Base-by-base conservation (phyloP, 495 filamentous ascomycete species). In the Glonium stellatum region DNA sequence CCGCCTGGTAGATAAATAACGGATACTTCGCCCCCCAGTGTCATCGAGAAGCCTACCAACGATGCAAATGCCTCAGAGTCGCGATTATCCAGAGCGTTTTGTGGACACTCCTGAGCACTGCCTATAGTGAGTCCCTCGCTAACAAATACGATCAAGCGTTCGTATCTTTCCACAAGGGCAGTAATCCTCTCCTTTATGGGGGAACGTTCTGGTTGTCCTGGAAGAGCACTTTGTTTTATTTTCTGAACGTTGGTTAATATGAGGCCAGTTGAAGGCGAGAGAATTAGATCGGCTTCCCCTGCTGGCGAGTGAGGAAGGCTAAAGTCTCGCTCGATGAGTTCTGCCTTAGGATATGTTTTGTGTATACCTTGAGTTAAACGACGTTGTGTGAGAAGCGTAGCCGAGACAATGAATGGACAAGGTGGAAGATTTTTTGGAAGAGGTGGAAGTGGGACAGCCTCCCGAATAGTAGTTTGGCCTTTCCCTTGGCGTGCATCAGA, bases 261-360 rank as follows among this genome's bases (percentile, higher is more conserved):
- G 13, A 95, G 73, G 0, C 87, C 89, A 0, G 82, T 86, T 1
- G 75, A 75, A 0, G 89, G 84, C 0, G 89, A 90, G 47, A 92
- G 62, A 34, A 87, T 82, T 13, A 96, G 61, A 68, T 96, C 91
- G 10, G 88, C 88, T 70, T 95, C 90, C 12, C 78, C 71, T 1
- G 71, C 69, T 68, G 11, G 74, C 68, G 10, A 73, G 73, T 19
- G 59, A 51, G 35, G 70, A 61, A 15, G 69, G 18, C 69, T 63
- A 55, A 82, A 82, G 62, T 86, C 80, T 23, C 87, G 80, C 61
- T 84, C 80, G 47, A 88, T 79, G 31, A 88, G 71, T 12, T 73
- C 71, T 6, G 81, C 76, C 0, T 60, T 66, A 0, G 84, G 81
- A 60, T 82, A 79, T 1, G 78, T 59, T 1, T 71, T 58, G 56